Evolutionary conservation across 2,329 filamentous ascomycete species (phyloP), one percentile per base, ranked within the genome.

Genomic region (Celoporthe dispersa): DNA sequence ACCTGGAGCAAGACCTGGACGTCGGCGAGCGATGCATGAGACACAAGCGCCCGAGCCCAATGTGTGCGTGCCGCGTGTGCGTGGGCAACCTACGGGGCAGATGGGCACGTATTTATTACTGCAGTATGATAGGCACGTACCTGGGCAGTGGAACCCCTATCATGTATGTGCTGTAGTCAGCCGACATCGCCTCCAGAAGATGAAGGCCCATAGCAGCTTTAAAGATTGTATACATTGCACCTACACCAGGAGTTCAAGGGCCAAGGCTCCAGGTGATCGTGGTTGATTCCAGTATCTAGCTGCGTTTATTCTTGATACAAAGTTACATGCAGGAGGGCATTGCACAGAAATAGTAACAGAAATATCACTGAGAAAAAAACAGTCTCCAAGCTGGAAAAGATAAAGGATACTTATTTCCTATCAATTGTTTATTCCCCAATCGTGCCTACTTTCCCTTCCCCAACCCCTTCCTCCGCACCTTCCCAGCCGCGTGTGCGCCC

Each of bases 1-100:
- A 73, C 71, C 1, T 73, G 73, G 73, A 60, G 68, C 41, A 53
- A 55, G 61, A 71, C 68, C 28, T 70, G 65, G 68, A 68, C 57
- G 12, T 64, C 39, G 9, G 61, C 68, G 22, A 66, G 41, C 9
- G 12, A 11, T 55, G n/a, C 33, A 5, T 64, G 57, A 61, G 11
- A 22, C 3, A 11, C 19, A 14, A 35, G 25, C 19, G 48, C 9
- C 22, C 8, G 4, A 16, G n/a, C n/a, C n/a, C 28, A 22, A 11
- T 39, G 37, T 39, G 9, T n/a, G n/a, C n/a, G n/a, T n/a, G n/a
- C n/a, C n/a, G n/a, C n/a, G n/a, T 16, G 16, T 22, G 19, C 33
- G 28, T 37, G 57, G 12, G 1, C 57, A 61, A 61, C n/a, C n/a
- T n/a, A n/a, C n/a, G n/a, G 44, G 22, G 22, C 19, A 51, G 44